phyloP scores from a whole-genome alignment of 768 basidiomycete genomes.

The Lentinula boryana region DNA sequence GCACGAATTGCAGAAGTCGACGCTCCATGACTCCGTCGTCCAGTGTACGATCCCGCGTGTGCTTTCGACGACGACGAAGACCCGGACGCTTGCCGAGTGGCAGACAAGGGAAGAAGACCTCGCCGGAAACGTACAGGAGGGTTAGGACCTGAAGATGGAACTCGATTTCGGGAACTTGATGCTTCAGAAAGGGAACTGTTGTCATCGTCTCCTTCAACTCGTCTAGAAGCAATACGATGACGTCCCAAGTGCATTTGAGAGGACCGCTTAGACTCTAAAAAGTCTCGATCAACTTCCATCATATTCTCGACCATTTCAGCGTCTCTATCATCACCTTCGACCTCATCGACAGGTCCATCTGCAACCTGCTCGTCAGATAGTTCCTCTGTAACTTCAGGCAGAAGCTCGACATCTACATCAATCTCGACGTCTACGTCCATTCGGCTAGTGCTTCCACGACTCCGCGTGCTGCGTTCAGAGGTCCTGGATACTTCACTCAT shows the following conservation, averaged over 20 bases:
- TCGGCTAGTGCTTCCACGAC: not conserved
- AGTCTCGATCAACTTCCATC: conserved; percentile 1
- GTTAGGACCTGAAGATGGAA: not conserved
- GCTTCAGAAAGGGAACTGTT: not conserved
- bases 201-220: not conserved
- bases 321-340: not conserved
- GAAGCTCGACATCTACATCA: not conserved
- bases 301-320: conserved; percentile 1
- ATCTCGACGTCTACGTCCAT: not conserved
- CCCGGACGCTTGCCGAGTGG: not conserved
- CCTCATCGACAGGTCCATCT: not conserved
- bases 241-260: not conserved
- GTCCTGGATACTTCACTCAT: not conserved
- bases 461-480: not conserved
- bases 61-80: not conserved
- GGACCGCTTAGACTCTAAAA: not conserved
- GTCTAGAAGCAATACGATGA: not conserved
- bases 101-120: not conserved
- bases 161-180: not conserved
- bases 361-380: not conserved
- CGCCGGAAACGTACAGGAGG: not conserved
- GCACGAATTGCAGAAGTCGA: not conserved
- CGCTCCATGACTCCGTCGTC: not conserved
- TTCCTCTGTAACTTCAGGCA: not conserved
- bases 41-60: not conserved